Conservation (phyloP, 768 basidiomycete genomes). For the Neoboletus subvelutipes region DNA sequence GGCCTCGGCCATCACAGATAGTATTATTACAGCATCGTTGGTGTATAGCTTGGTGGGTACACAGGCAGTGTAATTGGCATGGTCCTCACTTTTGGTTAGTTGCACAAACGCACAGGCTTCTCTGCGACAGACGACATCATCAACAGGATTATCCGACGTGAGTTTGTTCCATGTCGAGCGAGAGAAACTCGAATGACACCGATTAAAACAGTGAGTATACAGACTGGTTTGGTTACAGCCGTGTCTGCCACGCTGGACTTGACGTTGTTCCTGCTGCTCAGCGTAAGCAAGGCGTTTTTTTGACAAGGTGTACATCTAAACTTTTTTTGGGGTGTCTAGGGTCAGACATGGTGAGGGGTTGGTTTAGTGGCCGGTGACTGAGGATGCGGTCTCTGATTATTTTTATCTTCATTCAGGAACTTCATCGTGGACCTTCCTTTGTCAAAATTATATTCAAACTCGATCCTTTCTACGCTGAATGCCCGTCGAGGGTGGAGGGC, state of each 20-base stretch:
- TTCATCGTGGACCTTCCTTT: conserved; percentile 27
- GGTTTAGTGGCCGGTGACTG: neutral
- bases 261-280: conserved; percentile 21
- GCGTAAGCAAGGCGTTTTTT: conserved; percentile 4
- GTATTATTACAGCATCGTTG: conserved; percentile 42
- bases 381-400: neutral
- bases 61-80: neutral
- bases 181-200: neutral
- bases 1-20: conserved; percentile 40
- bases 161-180: conserved; percentile 1
- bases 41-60: conserved; percentile 42
- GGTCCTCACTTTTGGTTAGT: conserved; percentile 21
- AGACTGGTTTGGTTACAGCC: conserved; percentile 28
- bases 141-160: conserved; percentile 43
- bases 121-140: conserved; percentile 36
- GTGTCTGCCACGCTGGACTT: conserved; percentile 22
- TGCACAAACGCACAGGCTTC: conserved; percentile 43
- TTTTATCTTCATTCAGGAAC: conserved; percentile 6
- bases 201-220: conserved; percentile 26
- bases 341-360: conserved; percentile 4
- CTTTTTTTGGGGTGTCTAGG: neutral
- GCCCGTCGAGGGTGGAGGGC: conserved; percentile 26
- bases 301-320: neutral
- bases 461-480: conserved; percentile 19
- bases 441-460: conserved; percentile 29